Percentiles rank a stretch among this genome's conserved stretches.
Conservation (phyloP, 495 filamentous ascomycete species). For the Hyaloscypha hepaticicola region DNA sequence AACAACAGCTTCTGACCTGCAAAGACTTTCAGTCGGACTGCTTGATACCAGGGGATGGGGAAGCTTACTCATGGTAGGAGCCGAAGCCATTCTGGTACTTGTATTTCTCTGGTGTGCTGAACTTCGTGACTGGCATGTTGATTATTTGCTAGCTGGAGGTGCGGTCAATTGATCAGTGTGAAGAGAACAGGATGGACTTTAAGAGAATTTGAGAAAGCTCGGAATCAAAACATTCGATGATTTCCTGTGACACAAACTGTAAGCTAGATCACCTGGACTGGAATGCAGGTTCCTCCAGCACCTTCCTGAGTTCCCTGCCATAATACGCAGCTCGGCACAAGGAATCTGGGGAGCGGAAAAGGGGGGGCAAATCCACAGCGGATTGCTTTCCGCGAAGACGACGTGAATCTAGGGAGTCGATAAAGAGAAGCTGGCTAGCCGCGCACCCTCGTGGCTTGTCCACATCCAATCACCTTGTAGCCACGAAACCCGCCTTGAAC, state of each 20-base stretch:
- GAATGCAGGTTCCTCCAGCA: neutral
- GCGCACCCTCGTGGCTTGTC: neutral
- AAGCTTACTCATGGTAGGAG: constrained; percentile 58
- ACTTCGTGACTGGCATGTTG: constrained; percentile 57
- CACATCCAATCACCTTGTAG: neutral
- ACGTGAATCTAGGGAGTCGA: neutral
- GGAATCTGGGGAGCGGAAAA: neutral
- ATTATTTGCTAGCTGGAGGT: neutral
- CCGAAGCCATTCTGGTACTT: constrained; percentile 69
- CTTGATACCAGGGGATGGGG: neutral
- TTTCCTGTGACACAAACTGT: neutral
- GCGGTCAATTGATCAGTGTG: neutral
- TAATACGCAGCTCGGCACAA: neutral
- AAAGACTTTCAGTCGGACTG: neutral
- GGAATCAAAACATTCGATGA: neutral
- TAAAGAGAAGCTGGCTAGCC: neutral
- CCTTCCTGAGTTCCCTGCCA: neutral
- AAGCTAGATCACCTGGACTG: neutral
- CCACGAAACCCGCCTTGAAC: neutral
- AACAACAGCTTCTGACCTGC: constrained; percentile 46
- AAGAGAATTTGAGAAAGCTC: neutral
- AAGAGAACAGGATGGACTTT: neutral
- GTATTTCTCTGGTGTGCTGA: constrained; percentile 56
- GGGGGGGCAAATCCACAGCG: neutral
- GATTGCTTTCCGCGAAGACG: neutral